Conservation (phyloP, 106 monocot species). For the Allium cepa region DNA sequence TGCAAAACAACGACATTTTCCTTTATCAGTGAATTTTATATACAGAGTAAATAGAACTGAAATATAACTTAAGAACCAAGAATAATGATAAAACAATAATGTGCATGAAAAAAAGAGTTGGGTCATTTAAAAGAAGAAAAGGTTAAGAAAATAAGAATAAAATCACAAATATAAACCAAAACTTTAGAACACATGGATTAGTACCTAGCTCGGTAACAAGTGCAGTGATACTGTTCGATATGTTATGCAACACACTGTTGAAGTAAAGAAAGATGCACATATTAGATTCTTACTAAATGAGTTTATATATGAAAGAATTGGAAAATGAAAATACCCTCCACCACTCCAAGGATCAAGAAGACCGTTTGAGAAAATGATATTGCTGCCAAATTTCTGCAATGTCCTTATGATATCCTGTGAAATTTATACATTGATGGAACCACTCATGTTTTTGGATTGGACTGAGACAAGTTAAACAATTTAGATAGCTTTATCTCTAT, state of each 20-base stretch:
- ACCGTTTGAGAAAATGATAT: slow-evolving; percentile 96
- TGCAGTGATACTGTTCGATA: slow-evolving; percentile 70
- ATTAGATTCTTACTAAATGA: background rate
- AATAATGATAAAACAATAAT: no score
- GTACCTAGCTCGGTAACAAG: slow-evolving; percentile 80
- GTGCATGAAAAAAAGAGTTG: background rate
- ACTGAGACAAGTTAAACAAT: no score
- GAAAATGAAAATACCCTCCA: slow-evolving; percentile 46
- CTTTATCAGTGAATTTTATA: no score
- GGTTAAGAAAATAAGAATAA: background rate
- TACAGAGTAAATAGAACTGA: no score
- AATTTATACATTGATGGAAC: background rate
- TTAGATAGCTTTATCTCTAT: no score
- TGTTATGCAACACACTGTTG: slow-evolving; percentile 72
- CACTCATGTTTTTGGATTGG: no score
- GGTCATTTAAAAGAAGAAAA: background rate
- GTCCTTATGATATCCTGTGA: slow-evolving; percentile 47
- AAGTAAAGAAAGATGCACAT: background rate
- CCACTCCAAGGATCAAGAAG: slow-evolving; percentile 96
- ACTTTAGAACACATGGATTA: background rate
- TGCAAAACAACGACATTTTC: slow-evolving; percentile 3
- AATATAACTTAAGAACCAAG: no score
- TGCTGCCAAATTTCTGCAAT: slow-evolving; percentile 80
- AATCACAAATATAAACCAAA: background rate
- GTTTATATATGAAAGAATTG: background rate